phyloP scores from a whole-genome alignment of 441 rosid species.

The Codiaeum variegatum region DNA sequence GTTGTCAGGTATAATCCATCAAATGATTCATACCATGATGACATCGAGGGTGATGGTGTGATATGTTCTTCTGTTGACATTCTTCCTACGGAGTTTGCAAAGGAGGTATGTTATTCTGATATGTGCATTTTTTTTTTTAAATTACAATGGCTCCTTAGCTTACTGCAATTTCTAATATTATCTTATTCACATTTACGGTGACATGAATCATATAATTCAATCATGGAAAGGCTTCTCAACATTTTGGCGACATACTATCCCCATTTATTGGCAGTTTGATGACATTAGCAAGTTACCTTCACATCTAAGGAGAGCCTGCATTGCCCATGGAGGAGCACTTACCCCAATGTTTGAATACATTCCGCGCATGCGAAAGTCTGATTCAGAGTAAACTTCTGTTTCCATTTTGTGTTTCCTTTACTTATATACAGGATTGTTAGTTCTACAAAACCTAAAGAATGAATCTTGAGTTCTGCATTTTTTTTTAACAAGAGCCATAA shows the following conservation, averaged over 20 bases:
- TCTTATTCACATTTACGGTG: slow-evolving; percentile 13
- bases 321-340: slow-evolving; percentile 66
- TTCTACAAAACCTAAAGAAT: neutral
- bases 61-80: slow-evolving; percentile 79
- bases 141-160: neutral
- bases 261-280: slow-evolving; percentile 64
- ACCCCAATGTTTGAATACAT: slow-evolving; percentile 75
- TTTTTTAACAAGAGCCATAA: neutral
- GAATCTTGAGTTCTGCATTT: neutral
- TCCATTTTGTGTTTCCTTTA: slow-evolving; percentile 8
- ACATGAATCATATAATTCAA: slow-evolving; percentile 21
- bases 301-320: slow-evolving; percentile 84
- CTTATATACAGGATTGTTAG: neutral
- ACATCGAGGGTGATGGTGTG: slow-evolving; percentile 82
- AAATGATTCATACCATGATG: slow-evolving; percentile 53
- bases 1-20: slow-evolving; percentile 58
- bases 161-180: neutral
- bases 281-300: slow-evolving; percentile 55
- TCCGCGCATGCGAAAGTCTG: slow-evolving; percentile 78
- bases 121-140: slow-evolving; percentile 16
- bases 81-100: slow-evolving; percentile 95
- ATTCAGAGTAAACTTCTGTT: slow-evolving; percentile 66
- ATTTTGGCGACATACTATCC: slow-evolving; percentile 89
- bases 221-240: slow-evolving; percentile 71
- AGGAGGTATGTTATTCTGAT: slow-evolving; percentile 55